Evolutionary conservation across 441 rosid species (phyloP).

Genomic region (Biscutella laevigata): DNA sequence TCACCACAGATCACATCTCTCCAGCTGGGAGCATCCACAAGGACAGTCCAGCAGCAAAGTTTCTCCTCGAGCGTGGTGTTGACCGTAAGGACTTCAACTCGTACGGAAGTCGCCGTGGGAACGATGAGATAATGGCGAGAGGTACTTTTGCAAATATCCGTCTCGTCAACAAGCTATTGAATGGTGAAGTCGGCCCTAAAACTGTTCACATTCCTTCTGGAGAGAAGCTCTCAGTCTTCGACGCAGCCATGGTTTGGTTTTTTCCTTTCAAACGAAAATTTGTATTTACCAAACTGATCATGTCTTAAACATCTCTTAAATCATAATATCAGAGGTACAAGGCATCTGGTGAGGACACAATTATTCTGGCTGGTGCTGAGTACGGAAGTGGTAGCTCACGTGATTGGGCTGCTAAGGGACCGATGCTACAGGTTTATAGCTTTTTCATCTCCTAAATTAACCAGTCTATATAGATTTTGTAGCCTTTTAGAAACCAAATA

Average conservation of each 20-base stretch:
- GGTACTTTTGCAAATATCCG: slow-evolving; percentile 98
- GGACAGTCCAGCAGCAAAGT: slow-evolving; percentile 94
- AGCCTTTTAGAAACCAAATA: not conserved
- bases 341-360: slow-evolving; percentile 64
- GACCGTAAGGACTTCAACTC: slow-evolving; percentile 85
- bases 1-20: slow-evolving; percentile 95
- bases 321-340: slow-evolving; percentile 85
- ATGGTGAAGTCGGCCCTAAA: slow-evolving; percentile 92
- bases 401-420: slow-evolving; percentile 99
- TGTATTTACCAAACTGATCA: not conserved
- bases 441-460: too few relatives aligned
- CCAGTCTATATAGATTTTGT: too few relatives aligned
- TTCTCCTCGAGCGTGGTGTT: slow-evolving; percentile 75
- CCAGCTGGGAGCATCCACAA: slow-evolving; percentile 97
- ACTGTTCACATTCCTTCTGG: slow-evolving; percentile 89
- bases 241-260: slow-evolving; percentile 56
- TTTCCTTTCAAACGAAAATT: not conserved
- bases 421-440: slow-evolving; percentile 70
- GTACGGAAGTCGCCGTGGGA: slow-evolving; percentile 97
- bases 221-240: slow-evolving; percentile 86
- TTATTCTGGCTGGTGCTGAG: slow-evolving; percentile 90
- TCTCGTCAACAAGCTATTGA: slow-evolving; percentile 84
- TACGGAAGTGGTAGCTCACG: slow-evolving; percentile 99
- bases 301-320: too few relatives aligned
- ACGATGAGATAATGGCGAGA: slow-evolving; percentile 94